A percentile compares a stretch with the other conserved stretches of the same genome.
phyloP scores from a whole-genome alignment of 768 basidiomycete genomes.

The Mycena kentingensis region DNA sequence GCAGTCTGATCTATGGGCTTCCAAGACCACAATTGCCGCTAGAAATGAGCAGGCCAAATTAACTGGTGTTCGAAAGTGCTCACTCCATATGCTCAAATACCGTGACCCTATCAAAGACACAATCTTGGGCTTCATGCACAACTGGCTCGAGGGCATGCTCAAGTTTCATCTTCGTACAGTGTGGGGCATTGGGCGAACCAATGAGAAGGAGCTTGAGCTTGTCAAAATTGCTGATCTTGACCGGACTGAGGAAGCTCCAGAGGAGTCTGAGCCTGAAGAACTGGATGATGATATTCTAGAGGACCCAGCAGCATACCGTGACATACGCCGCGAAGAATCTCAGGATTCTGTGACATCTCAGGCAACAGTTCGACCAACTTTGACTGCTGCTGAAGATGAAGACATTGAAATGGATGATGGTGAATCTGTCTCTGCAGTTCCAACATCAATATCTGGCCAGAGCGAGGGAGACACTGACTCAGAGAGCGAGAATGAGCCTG shows the following conservation, averaged over 20 bases:
- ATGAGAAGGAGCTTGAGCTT: neutral
- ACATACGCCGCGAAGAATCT: neutral
- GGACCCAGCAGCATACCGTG: neutral
- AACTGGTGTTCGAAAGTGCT: slow-evolving; percentile 22
- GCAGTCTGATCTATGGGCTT: slow-evolving; percentile 19
- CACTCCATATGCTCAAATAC: slow-evolving; percentile 21
- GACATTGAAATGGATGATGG: neutral
- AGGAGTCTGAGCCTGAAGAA: slow-evolving; percentile 2
- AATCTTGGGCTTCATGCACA: slow-evolving; percentile 22
- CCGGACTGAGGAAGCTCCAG: neutral
- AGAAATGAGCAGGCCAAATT: neutral
- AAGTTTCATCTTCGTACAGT: slow-evolving; percentile 11
- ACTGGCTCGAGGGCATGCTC: slow-evolving; percentile 15
- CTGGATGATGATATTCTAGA: neutral
- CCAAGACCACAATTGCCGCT: slow-evolving; percentile 2
- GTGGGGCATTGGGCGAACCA: slow-evolving; percentile 19
- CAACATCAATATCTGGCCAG: neutral
- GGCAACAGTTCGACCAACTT: neutral
- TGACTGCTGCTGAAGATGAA: neutral
- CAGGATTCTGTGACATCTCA: neutral
- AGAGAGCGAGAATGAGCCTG: neutral
- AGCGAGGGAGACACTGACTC: no score
- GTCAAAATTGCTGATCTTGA: neutral
- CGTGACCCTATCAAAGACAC: slow-evolving; percentile 21
- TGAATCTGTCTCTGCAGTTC: neutral